Base-by-base conservation (phyloP, 306 rosid genomes). In the Dryas octopetala region DNA sequence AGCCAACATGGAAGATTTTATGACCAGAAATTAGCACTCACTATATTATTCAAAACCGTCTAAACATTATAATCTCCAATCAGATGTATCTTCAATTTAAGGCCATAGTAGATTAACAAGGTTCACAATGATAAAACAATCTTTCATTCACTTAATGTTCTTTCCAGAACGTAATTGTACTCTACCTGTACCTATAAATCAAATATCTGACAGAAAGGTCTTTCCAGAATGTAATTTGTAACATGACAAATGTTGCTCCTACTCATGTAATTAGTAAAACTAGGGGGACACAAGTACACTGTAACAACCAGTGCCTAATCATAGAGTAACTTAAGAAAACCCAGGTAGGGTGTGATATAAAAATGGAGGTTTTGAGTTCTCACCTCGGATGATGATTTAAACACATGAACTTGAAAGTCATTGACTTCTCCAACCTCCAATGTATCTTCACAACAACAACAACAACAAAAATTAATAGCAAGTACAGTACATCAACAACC, bases 341-440 rank as follows among this genome's bases (percentile, higher is more conserved):
- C 51, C 15, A 6, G 17, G 78, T 62, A 62, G 32, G 5, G 19
- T 40, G 2, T 70, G 58, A 62, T 2, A n/a, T 9, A 38, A 19
- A 51, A 13, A 1, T 7, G 51, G 19, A 62, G 80, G 59, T 66
- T 23, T 68, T 23, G 57, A 81, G 65, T 50, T 62, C 77, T 83
- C 78, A 91, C 98, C 97, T 95, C 97, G 7, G 95, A 80, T 81
- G 97, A 83, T 61, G 97, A 90, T 64, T 88, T 81, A 79, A 90
- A 95, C 45, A 90, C 93, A 64, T 78, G 96, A 73, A 86, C 96
- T 76, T 66, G 80, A 50, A 85, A 75, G 61, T 91, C 96, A 77
- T 28, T 41, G 41, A 68, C 90, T 82, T 76, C 77, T 79, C 80
- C 97, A 82, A 60, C 81, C 58, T 79, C 91, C 86, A 74, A 9